phyloP scores from a whole-genome alignment of 345 rosid species.

The Pistacia atlantica region DNA sequence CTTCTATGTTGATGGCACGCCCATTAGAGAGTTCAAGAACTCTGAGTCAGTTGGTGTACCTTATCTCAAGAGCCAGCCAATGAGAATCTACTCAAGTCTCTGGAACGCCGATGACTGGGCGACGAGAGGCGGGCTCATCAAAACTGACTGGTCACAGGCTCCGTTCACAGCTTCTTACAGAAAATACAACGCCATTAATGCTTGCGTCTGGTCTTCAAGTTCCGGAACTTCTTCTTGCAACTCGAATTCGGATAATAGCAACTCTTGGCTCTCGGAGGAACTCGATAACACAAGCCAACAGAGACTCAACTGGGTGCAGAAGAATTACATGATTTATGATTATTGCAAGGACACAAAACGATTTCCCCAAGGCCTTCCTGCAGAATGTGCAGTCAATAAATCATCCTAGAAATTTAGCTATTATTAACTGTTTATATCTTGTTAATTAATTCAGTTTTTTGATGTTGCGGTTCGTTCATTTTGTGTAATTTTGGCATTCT shows the following conservation, averaged over 20 bases:
- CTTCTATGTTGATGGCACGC: constrained; percentile 22
- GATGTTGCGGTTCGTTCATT: neutral
- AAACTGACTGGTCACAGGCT: constrained; percentile 46
- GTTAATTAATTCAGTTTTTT: too few species aligned
- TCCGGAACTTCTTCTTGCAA: constrained; percentile 36
- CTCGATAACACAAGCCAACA: constrained; percentile 31
- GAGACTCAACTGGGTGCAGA: constrained; percentile 36
- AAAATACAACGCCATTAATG: constrained; percentile 33
- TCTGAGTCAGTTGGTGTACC: constrained; percentile 38
- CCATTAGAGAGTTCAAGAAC: constrained; percentile 57
- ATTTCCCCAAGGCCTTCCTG: constrained; percentile 35
- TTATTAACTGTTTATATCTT: too few species aligned
- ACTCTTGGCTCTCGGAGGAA: constrained; percentile 26
- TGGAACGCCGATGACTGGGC: constrained; percentile 58
- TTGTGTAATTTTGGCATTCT: too few species aligned
- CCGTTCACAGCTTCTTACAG: constrained; percentile 53
- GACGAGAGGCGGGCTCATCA: constrained; percentile 44
- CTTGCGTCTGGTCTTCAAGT: constrained; percentile 33
- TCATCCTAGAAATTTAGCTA: neutral
- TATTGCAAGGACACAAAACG: constrained; percentile 45
- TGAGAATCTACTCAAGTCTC: constrained; percentile 39
- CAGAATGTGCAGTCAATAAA: constrained; percentile 24
- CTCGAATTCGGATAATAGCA: neutral
- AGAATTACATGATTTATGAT: constrained; percentile 49
- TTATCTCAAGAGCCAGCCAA: constrained; percentile 44